phyloP scores from a whole-genome alignment of 2,329 filamentous ascomycete genomes.

The Hymenoscyphus fructigenus region DNA sequence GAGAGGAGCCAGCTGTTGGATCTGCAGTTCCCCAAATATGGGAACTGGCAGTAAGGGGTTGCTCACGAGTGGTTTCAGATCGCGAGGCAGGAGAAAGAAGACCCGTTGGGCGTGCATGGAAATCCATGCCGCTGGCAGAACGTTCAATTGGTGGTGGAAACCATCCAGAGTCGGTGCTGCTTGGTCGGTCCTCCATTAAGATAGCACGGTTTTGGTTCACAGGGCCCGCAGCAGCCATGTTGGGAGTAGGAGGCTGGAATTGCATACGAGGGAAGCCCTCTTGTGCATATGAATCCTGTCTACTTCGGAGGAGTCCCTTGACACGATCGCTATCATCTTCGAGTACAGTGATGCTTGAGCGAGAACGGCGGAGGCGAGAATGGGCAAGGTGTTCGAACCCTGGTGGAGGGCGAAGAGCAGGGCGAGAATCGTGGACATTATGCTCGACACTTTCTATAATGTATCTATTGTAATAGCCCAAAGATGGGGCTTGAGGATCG shows the following conservation, averaged over 20 bases:
- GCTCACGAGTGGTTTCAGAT: neutral
- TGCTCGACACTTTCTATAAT: neutral
- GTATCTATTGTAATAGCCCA: neutral
- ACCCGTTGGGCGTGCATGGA: neutral
- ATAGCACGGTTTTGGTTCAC: neutral
- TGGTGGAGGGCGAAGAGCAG: neutral
- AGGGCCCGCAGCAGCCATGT: neutral
- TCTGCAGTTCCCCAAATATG: neutral
- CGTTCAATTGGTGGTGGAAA: neutral
- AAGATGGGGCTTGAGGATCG: too few species aligned
- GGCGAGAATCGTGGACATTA: neutral
- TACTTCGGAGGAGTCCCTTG: neutral
- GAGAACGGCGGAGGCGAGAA: neutral
- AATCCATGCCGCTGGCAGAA: neutral
- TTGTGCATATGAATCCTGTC: neutral
- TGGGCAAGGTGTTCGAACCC: neutral
- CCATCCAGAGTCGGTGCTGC: neutral
- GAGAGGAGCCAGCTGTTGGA: neutral
- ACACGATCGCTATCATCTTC: neutral
- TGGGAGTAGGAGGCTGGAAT: neutral
- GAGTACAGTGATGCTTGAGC: neutral
- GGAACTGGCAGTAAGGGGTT: neutral
- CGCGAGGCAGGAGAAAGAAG: neutral
- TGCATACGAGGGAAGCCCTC: neutral
- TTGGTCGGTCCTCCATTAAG: neutral